phyloP scores from a whole-genome alignment of 129 eudicot species.

The Oenanthe sinensis region DNA sequence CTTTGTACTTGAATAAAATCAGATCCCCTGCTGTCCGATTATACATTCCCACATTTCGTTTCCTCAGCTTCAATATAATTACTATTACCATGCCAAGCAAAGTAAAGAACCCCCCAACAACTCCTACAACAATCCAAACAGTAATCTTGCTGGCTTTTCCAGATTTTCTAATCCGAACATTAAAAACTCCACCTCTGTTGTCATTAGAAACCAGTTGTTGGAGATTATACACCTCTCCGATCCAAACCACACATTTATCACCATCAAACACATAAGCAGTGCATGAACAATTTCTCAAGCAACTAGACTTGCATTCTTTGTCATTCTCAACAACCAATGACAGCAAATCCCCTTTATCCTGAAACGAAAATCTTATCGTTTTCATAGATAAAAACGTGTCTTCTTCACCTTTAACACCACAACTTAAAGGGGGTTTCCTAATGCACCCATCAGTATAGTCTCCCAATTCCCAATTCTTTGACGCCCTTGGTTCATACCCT shows the following conservation, averaged over 20 bases:
- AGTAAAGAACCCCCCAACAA: constrained; percentile 1
- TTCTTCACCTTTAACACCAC: too few species aligned
- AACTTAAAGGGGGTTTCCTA: too few species aligned
- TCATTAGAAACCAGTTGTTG: background rate
- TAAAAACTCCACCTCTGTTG: background rate
- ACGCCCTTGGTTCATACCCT: constrained; percentile 22
- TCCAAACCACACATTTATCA: constrained; percentile 12
- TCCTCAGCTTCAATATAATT: background rate
- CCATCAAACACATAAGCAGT: constrained; percentile 4
- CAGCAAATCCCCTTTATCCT: background rate
- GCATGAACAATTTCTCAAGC: constrained; percentile 14
- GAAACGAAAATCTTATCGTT: background rate
- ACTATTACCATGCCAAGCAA: background rate
- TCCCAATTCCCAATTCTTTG: constrained; percentile 15
- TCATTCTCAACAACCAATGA: background rate
- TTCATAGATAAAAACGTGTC: constrained; percentile 8
- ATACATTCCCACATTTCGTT: background rate
- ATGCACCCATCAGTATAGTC: constrained; percentile 29
- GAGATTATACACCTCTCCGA: constrained; percentile 8
- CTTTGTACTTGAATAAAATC: constrained; percentile 2
- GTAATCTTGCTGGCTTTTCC: background rate
- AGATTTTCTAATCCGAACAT: background rate
- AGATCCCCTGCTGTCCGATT: background rate
- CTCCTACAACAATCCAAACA: constrained; percentile 1
- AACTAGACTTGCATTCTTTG: constrained; percentile 10